These are phyloP conservation scores for Pestalotiopsis sp. DNA, from an alignment of 2,329 filamentous ascomycete genomes.

Conservation along the genomic window DNA sequence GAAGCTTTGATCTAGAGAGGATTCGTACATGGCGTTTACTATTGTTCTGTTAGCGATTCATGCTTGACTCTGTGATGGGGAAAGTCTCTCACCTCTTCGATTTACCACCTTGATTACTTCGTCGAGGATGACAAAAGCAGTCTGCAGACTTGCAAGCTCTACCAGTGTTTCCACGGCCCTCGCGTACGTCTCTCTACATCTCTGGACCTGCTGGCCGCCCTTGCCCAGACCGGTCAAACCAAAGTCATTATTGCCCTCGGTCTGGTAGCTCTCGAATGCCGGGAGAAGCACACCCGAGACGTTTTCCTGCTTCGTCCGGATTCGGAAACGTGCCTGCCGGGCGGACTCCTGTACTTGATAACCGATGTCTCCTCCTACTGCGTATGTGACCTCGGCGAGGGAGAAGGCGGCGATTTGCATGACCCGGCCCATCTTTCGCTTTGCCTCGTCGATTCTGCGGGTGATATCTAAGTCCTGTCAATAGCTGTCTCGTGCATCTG, in stretches of 20 bases:
- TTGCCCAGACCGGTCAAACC: constrained; percentile 94
- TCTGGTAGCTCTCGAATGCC: constrained; percentile 87
- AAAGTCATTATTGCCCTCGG: constrained; percentile 93
- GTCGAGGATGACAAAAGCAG: constrained; percentile 95
- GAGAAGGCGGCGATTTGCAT: constrained; percentile 99
- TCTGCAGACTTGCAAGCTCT: constrained; percentile 93
- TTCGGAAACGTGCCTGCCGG: constrained; percentile 87
- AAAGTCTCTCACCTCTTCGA: constrained; percentile 69
- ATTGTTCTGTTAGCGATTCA: constrained; percentile 12
- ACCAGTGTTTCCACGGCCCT: constrained; percentile 94
- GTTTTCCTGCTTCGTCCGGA: constrained; percentile 96
- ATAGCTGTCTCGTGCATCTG: background rate
- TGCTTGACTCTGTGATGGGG: background rate
- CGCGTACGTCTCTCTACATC: constrained; percentile 93
- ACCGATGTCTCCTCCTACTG: constrained; percentile 90
- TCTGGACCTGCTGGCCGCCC: constrained; percentile 95
- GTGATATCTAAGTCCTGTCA: constrained; percentile 75
- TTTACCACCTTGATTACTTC: constrained; percentile 99
- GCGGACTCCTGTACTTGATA: constrained; percentile 98
- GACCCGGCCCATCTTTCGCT: constrained; percentile 98
- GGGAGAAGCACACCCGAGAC: constrained; percentile 95
- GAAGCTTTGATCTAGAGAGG: background rate
- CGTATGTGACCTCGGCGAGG: constrained; percentile 95
- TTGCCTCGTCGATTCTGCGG: constrained; percentile 94
- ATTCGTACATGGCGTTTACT: constrained; percentile 86